phyloP scores from a whole-genome alignment of 345 rosid genomes.

The Eutrema heterophyllum region DNA sequence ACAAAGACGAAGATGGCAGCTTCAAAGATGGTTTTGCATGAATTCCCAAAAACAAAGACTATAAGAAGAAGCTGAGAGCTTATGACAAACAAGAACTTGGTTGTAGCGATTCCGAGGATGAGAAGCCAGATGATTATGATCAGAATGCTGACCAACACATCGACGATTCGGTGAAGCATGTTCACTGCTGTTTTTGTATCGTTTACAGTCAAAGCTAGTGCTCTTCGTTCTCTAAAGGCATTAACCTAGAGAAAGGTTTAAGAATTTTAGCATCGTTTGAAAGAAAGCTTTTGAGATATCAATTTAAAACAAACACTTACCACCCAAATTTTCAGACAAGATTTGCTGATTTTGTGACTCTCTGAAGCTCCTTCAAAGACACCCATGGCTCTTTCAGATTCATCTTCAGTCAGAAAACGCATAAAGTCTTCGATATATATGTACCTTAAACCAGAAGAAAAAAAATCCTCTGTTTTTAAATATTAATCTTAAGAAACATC shows the following conservation, averaged over 20 bases:
- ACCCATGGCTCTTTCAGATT: slow-evolving; percentile 56
- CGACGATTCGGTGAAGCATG: slow-evolving; percentile 62
- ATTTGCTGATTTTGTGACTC: slow-evolving; percentile 52
- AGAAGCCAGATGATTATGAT: slow-evolving; percentile 63
- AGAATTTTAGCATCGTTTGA: background rate
- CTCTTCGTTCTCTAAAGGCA: slow-evolving; percentile 88
- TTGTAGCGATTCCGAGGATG: slow-evolving; percentile 78
- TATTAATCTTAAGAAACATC: background rate
- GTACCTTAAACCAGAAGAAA: slow-evolving; percentile 43
- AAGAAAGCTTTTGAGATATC: background rate
- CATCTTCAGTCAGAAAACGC: slow-evolving; percentile 69
- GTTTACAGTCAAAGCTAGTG: slow-evolving; percentile 74
- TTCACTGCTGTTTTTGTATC: slow-evolving; percentile 96
- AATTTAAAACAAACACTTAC: slow-evolving; percentile 35
- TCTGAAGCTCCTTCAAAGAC: slow-evolving; percentile 54
- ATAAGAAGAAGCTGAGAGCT: slow-evolving; percentile 77
- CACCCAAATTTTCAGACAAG: slow-evolving; percentile 85
- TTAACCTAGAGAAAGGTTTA: slow-evolving; percentile 45
- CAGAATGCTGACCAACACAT: slow-evolving; percentile 49
- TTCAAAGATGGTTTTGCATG: slow-evolving; percentile 79
- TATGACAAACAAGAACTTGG: slow-evolving; percentile 60
- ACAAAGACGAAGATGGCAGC: slow-evolving; percentile 76
- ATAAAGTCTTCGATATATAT: slow-evolving; percentile 60
- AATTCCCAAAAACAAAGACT: slow-evolving; percentile 77
- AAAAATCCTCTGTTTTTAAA: background rate